These are phyloP conservation scores for Chytriomyces sp. DNA, from an alignment of 192 early-diverging fungal species.

Conservation along the genomic window DNA sequence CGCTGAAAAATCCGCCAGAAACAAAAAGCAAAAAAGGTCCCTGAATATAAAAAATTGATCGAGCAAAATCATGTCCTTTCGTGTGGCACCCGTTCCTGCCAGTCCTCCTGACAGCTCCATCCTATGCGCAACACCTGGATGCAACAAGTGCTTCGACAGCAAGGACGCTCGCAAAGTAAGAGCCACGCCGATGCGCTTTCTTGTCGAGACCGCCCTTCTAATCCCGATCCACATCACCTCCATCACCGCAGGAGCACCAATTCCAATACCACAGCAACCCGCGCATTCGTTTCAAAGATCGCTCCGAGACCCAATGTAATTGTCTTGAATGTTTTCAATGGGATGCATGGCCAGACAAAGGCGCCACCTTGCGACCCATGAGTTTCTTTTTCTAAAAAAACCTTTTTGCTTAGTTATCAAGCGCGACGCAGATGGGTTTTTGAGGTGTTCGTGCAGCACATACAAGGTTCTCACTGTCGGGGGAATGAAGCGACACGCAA, in stretches of 20 bases:
- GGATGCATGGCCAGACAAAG: background rate
- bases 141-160: background rate
- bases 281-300: background rate
- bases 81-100: background rate
- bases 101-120: background rate
- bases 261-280: slow-evolving; percentile 10
- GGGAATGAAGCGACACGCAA: slow-evolving; percentile 1
- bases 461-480: slow-evolving; percentile 13
- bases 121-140: background rate
- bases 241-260: background rate
- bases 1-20: too few species aligned
- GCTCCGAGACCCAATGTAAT: background rate
- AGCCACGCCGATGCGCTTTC: background rate
- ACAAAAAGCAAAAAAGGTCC: too few species aligned
- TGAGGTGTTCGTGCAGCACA: slow-evolving; percentile 1
- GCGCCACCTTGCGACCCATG: background rate
- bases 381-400: background rate
- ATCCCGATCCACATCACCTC: too few species aligned
- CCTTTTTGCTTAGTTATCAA: background rate
- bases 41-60: too few species aligned
- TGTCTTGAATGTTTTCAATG: background rate
- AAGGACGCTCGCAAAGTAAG: background rate
- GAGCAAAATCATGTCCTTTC: too few species aligned
- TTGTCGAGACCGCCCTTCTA: background rate
- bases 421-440: background rate